Conservation (phyloP, 1,284 basidiomycete species). For the Pseudozyma thailandica region DNA sequence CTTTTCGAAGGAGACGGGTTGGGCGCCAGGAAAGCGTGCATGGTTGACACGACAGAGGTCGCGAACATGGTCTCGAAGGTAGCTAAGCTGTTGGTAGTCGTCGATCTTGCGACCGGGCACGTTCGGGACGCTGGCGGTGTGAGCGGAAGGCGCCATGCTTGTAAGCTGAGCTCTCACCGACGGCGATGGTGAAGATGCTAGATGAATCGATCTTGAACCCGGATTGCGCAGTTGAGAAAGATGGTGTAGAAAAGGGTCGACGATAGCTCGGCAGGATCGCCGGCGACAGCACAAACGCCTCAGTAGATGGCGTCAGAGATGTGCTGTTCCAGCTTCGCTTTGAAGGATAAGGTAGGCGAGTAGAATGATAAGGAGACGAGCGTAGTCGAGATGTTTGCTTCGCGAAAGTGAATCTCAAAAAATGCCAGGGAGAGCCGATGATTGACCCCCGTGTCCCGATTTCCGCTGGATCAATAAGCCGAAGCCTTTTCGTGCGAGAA, state of each 20-base stretch:
- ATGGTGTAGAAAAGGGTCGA: not conserved
- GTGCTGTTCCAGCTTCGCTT: constrained; percentile 3
- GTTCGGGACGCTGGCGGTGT: constrained; percentile 42
- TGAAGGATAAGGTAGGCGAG: not conserved
- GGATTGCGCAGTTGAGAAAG: no score
- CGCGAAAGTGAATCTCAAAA: not conserved
- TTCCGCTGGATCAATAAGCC: no score
- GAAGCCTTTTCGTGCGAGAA: no score
- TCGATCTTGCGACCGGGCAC: constrained; percentile 44
- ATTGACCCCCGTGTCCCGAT: no score
- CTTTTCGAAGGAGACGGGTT: constrained; percentile 62
- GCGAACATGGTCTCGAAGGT: constrained; percentile 44
- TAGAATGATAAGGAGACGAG: not conserved
- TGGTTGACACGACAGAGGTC: constrained; percentile 42
- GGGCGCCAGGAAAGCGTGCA: constrained; percentile 56
- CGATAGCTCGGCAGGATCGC: constrained; percentile 10
- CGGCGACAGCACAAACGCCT: constrained; percentile 15
- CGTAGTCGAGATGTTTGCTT: no score
- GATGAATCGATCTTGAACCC: not conserved
- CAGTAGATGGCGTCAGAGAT: constrained; percentile 1
- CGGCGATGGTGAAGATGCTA: not conserved
- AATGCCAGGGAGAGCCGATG: not conserved
- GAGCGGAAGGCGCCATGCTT: constrained; percentile 45
- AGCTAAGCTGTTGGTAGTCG: constrained; percentile 28
- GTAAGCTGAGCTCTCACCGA: not conserved